A percentile compares a stretch with the other conserved stretches of the same genome.
Conservation (phyloP, 1,139 yeast genomes). For the Geotrichum cucujoidarum region DNA sequence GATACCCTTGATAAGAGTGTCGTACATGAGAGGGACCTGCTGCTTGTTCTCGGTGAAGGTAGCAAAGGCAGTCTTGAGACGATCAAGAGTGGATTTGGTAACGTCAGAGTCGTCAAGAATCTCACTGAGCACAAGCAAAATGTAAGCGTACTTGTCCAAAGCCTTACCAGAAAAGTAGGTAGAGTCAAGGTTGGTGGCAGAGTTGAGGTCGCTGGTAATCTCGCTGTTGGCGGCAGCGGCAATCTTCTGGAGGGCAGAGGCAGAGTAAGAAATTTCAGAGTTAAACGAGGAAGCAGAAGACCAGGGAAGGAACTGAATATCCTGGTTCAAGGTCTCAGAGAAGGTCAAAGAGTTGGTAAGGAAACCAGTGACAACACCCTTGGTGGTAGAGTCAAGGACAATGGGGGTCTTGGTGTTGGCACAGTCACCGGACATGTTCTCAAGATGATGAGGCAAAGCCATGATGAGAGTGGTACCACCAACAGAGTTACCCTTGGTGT, state of each 20-base stretch:
- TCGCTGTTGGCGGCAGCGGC: slow-evolving; percentile 57
- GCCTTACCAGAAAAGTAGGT: slow-evolving; percentile 68
- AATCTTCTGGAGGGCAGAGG: slow-evolving; percentile 47
- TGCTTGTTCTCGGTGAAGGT: slow-evolving; percentile 49
- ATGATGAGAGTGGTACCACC: slow-evolving; percentile 54
- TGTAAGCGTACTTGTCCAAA: slow-evolving; percentile 67
- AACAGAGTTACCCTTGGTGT: slow-evolving; percentile 49
- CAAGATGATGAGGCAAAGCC: slow-evolving; percentile 70
- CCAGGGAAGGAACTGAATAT: slow-evolving; percentile 62
- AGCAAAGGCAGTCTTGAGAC: slow-evolving; percentile 51
- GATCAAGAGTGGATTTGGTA: slow-evolving; percentile 39
- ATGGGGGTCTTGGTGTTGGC: slow-evolving; percentile 63
- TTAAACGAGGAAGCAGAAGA: slow-evolving; percentile 28
- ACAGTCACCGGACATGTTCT: slow-evolving; percentile 49
- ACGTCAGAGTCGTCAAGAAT: slow-evolving; percentile 23
- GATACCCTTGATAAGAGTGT: slow-evolving; percentile 60
- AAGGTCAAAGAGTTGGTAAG: slow-evolving; percentile 48
- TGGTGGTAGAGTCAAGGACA: slow-evolving; percentile 53
- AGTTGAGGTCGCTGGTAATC: slow-evolving; percentile 50
- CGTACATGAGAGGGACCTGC: slow-evolving; percentile 60
- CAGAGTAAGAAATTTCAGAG: slow-evolving; percentile 17
- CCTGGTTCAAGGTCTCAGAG: slow-evolving; percentile 54
- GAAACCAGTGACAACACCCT: slow-evolving; percentile 60
- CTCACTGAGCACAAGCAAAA: slow-evolving; percentile 54
- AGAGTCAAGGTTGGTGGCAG: slow-evolving; percentile 47